A percentile compares a stretch with the other conserved stretches of the same genome.
These are phyloP conservation scores for Ceratobasidium sp. DNA, from an alignment of 1,284 basidiomycete genomes.

Conservation along the genomic window DNA sequence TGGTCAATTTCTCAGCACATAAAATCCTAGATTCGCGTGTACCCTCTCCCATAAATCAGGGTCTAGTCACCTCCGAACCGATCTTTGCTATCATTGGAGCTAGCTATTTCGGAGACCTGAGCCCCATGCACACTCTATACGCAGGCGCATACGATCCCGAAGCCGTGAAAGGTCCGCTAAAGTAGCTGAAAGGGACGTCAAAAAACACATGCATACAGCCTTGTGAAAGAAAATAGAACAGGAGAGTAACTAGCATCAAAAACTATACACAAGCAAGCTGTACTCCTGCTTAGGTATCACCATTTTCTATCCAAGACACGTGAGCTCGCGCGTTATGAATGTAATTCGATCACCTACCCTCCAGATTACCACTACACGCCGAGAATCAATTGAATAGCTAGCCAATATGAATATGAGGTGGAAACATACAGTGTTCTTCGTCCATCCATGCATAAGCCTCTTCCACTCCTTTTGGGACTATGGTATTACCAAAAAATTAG, in stretches of 20 bases:
- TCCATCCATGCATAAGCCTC: background rate
- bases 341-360: background rate
- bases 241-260: background rate
- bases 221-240: too few relatives aligned
- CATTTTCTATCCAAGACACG: background rate
- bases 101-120: too few relatives aligned
- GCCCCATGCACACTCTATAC: too few relatives aligned
- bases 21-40: too few relatives aligned
- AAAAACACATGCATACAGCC: too few relatives aligned
- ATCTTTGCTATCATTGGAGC: too few relatives aligned
- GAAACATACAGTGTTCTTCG: conserved; percentile 9
- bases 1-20: too few relatives aligned
- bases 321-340: background rate
- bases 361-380: background rate
- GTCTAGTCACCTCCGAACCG: too few relatives aligned
- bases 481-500: background rate
- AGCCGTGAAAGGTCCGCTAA: too few relatives aligned
- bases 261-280: background rate
- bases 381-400: background rate
- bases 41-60: too few relatives aligned
- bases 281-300: background rate
- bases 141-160: too few relatives aligned
- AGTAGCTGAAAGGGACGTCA: too few relatives aligned
- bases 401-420: background rate
- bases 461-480: background rate